Evolutionary conservation across 2,329 filamentous ascomycete genomes (phyloP).

Genomic region (Plenodomus tracheiphilus): DNA sequence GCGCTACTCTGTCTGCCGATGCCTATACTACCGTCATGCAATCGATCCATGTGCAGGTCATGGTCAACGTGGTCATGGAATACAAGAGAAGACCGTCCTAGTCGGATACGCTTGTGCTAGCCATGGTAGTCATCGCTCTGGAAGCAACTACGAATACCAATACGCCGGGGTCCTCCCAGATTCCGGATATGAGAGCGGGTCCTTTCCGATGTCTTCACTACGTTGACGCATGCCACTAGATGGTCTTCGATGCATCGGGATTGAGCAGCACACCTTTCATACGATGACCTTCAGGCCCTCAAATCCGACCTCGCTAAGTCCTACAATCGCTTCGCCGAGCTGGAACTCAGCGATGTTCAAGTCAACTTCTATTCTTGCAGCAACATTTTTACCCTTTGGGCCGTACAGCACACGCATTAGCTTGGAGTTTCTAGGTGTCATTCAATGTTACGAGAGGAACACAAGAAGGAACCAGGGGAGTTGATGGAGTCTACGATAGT

Average conservation of each 20-base stretch:
- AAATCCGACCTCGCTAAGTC: too few relatives aligned
- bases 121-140: conserved; percentile 50
- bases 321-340: background rate
- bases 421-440: conserved; percentile 28
- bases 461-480: conserved; percentile 12
- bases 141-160: conserved; percentile 12
- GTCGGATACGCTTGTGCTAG: conserved; percentile 78
- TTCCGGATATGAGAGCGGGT: conserved; percentile 35
- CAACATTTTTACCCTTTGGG: background rate
- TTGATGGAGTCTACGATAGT: background rate
- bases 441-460: conserved; percentile 13
- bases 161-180: conserved; percentile 28
- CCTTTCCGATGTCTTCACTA: conserved; percentile 18
- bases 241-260: background rate
- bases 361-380: background rate
- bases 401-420: conserved; percentile 19
- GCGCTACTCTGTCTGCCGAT: conserved; percentile 82
- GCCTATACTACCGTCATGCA: conserved; percentile 84
- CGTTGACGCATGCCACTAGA: conserved; percentile 7
- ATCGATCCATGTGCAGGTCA: conserved; percentile 80
- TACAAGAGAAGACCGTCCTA: conserved; percentile 75
- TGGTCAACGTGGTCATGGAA: conserved; percentile 70
- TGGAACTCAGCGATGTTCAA: background rate
- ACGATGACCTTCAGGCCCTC: background rate
- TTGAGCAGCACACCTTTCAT: background rate